Conservation (phyloP, 2,329 filamentous ascomycete genomes). For the Colletotrichum coccodes region DNA sequence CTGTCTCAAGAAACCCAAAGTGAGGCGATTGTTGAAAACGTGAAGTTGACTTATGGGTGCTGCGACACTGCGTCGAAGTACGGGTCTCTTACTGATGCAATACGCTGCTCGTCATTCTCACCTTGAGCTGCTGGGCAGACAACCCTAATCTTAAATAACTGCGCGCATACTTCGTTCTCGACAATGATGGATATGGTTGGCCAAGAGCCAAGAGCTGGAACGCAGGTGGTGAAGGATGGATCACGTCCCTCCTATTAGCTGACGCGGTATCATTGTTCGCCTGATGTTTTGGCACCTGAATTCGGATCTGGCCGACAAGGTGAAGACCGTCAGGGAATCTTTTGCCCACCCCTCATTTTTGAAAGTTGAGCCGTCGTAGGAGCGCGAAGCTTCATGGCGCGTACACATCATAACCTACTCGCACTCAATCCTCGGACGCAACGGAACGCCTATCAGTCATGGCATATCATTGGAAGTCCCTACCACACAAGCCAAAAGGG, state of each 20-base stretch:
- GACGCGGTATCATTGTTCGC: not conserved
- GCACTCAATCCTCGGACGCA: not conserved
- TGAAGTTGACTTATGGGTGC: slow-evolving; percentile 1
- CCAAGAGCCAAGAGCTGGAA: not conserved
- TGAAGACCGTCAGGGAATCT: not conserved
- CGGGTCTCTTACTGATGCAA: not conserved
- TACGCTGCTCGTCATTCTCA: not conserved
- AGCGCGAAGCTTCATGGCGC: slow-evolving; percentile 14
- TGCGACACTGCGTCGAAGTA: slow-evolving; percentile 1
- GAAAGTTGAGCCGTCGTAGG: not conserved
- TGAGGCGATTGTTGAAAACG: not conserved
- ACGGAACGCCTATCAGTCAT: not conserved
- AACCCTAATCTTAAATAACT: slow-evolving; percentile 31
- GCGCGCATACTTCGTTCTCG: not conserved
- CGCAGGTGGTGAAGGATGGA: not conserved
- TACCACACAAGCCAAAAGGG: not conserved
- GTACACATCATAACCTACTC: not conserved
- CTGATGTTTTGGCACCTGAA: slow-evolving; percentile 6
- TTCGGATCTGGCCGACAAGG: not conserved
- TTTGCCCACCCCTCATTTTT: not conserved
- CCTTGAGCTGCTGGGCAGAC: not conserved
- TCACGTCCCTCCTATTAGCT: not conserved
- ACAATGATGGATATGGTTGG: not conserved
- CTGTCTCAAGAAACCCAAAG: not conserved
- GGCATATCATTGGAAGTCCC: not conserved